Percentiles rank a stretch among this genome's conserved stretches.
Evolutionary conservation across 768 basidiomycete genomes (phyloP).

Genomic region (Agaricus sinodeliciosus): DNA sequence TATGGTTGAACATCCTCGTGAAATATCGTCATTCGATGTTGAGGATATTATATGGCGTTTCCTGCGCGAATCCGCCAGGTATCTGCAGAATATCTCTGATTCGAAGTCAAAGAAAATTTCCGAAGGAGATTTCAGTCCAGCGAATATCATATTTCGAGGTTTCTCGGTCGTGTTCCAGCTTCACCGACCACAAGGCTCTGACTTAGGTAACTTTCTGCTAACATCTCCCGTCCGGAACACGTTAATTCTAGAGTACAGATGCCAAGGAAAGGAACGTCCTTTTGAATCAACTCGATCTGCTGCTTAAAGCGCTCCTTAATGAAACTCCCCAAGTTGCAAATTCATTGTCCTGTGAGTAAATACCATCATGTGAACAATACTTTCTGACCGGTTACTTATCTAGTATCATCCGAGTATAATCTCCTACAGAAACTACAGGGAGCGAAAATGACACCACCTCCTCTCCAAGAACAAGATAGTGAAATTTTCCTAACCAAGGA

Average conservation of each 20-base stretch:
- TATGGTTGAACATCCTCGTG: not conserved
- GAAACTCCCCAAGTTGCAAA: too few relatives aligned
- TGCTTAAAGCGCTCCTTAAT: not conserved
- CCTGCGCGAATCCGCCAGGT: not conserved
- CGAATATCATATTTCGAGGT: not conserved
- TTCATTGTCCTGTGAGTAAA: not conserved
- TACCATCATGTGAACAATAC: not conserved
- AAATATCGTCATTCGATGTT: not conserved
- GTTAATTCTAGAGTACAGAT: not conserved
- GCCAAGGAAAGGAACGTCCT: not conserved
- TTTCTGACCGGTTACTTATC: not conserved
- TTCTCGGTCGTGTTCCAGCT: not conserved
- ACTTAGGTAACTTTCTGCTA: not conserved
- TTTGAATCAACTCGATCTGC: not conserved
- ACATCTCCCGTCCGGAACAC: not conserved
- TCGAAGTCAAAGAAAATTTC: too few relatives aligned
- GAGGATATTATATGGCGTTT: constrained; percentile 1
- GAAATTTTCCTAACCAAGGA: not conserved
- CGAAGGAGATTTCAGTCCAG: not conserved
- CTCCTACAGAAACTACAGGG: not conserved
- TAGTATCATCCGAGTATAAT: not conserved
- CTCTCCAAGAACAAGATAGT: not conserved
- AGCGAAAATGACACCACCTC: not conserved
- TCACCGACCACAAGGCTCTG: not conserved
- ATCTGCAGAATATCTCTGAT: not conserved